phyloP scores from a whole-genome alignment of 164 flowering plant species.

The Warburgia ugandensis region DNA sequence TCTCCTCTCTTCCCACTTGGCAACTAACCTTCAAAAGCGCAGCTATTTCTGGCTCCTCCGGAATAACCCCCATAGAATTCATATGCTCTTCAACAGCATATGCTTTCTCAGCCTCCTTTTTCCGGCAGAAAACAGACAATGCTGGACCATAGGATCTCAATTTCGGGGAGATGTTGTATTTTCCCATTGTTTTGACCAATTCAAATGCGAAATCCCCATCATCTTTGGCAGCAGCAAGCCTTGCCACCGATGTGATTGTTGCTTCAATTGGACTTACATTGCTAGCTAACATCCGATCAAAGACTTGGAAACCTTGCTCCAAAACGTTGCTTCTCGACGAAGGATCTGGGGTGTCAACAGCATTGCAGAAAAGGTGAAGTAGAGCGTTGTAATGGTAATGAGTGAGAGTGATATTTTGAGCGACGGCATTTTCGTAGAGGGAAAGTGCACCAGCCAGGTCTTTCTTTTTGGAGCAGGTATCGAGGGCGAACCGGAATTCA shows the following conservation, averaged over 20 bases:
- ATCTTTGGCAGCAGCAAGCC: constrained; percentile 65
- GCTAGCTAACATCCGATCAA: constrained; percentile 33
- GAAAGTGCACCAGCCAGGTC: constrained; percentile 54
- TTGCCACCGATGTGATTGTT: constrained; percentile 54
- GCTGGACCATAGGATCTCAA: constrained; percentile 65
- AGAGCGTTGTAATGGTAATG: constrained; percentile 53
- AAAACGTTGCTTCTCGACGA: constrained; percentile 26
- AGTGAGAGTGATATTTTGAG: constrained; percentile 32
- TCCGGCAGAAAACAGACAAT: constrained; percentile 52
- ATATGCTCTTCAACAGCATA: constrained; percentile 72
- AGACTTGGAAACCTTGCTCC: constrained; percentile 51
- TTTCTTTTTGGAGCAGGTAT: constrained; percentile 51
- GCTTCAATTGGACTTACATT: constrained; percentile 64
- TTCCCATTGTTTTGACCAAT: constrained; percentile 37
- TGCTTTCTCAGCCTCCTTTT: constrained; percentile 51
- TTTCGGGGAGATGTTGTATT: constrained; percentile 30
- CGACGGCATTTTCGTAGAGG: constrained; percentile 46
- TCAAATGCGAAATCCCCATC: constrained; percentile 66
- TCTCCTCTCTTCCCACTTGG: constrained; percentile 34
- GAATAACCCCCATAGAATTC: constrained; percentile 28
- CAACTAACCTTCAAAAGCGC: constrained; percentile 58
- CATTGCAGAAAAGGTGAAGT: constrained; percentile 63
- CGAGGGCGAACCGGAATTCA: constrained; percentile 44
- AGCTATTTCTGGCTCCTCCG: constrained; percentile 58
- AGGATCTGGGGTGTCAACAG: constrained; percentile 10